Evolutionary conservation across 2,329 filamentous ascomycete genomes (phyloP).

Genomic region (Microcyclosporella mali): DNA sequence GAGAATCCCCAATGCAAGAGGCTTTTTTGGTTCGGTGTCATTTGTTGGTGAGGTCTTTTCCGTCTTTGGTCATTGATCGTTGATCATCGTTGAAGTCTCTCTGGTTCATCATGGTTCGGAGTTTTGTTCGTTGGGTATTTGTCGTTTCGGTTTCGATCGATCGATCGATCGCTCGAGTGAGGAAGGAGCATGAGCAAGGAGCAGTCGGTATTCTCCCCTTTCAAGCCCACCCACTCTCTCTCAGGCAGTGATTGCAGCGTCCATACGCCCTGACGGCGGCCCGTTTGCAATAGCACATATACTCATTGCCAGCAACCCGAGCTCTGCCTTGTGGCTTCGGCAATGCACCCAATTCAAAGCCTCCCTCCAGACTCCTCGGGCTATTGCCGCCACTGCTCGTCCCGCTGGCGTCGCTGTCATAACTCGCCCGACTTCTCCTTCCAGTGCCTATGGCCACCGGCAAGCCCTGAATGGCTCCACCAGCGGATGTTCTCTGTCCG

Average conservation of each 20-base stretch:
- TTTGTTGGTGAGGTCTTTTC: too few species aligned
- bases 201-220: not conserved
- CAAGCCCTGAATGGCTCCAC: constrained; percentile 51
- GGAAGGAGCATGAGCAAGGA: not conserved
- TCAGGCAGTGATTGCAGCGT: constrained; percentile 38
- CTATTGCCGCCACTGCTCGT: constrained; percentile 50
- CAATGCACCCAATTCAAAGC: constrained; percentile 33
- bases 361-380: constrained; percentile 44
- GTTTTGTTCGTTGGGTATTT: too few species aligned
- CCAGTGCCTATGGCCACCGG: constrained; percentile 60
- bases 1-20: not conserved
- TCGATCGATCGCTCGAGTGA: not conserved
- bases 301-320: constrained; percentile 19
- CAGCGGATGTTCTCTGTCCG: constrained; percentile 39
- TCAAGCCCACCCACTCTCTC: constrained; percentile 37
- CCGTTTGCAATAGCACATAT: constrained; percentile 31
- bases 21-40: not conserved
- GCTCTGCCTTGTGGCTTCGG: constrained; percentile 10
- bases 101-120: not conserved
- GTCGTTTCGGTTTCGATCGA: too few species aligned
- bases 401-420: constrained; percentile 38
- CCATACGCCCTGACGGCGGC: constrained; percentile 37
- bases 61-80: not conserved
- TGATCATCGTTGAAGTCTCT: not conserved
- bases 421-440: constrained; percentile 42